Base-by-base conservation (phyloP, 345 rosid genomes). In the Gynandropsis gynandra region DNA sequence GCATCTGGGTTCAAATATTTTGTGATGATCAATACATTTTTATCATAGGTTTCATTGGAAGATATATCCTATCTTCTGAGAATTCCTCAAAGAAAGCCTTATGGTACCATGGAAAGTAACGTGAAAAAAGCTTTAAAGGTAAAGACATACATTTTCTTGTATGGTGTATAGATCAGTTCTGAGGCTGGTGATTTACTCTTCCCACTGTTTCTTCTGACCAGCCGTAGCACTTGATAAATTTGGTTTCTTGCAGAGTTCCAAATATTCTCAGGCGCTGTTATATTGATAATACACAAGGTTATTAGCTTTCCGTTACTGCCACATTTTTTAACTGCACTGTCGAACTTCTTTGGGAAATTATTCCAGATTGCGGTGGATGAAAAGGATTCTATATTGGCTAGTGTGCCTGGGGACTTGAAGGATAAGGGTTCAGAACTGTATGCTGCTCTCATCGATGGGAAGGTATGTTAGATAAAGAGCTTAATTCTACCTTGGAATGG, bases 81-180 rank as follows among this genome's bases (percentile, higher is more conserved):
- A 62, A 90, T 90, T 69, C 96, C 98, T 7, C 98, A 90, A 53
- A 79, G 98, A 62, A 90, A 90, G 69, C 96, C 98, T 59, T 90
- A 82, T 15, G 89, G 96, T 74, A 83, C 95, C 21, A 90, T 84
- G 98, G 96, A 84, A 78, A 77, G 83, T 48, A 87, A 87, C 68
- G 98, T 84, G 35, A 87, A 87, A 74, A 90, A 87, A 74, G 94
- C 98, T 24, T 72, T 87, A 1, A 82, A 84, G 89, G 96, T 78
- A 58, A 38, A 40, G 31, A 15, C 3, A 21, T 1, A 3, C 29
- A 24, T 24, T 24, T 24, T 24, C 5, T 24, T 24, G 5, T 24
- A 24, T 2, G 29, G 29, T 24, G 4, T 24, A 24, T 24, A 2
- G 29, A 24, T 24, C 5, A 24, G 29, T 24, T 24, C 2, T 2